phyloP scores from a whole-genome alignment of 1,284 basidiomycete genomes.

The Pisolithus thermaeus region DNA sequence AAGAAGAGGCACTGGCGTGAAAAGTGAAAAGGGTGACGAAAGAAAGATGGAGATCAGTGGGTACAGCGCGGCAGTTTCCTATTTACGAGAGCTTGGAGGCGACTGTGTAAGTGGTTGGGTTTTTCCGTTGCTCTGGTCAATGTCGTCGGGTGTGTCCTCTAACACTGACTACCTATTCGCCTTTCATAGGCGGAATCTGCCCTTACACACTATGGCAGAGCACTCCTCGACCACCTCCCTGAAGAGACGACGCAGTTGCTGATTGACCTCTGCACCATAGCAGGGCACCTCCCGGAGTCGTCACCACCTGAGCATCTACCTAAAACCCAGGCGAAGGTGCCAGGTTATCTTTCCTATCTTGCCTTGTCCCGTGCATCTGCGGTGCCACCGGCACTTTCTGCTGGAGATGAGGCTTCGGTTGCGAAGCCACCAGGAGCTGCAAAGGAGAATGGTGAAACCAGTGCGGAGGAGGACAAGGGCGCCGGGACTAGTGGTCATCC shows the following conservation, averaged over 20 bases:
- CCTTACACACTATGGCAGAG: conserved; percentile 78
- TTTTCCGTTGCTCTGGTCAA: not conserved
- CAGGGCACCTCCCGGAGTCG: conserved; percentile 43
- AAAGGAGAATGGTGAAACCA: conserved; percentile 12
- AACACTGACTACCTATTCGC: not conserved
- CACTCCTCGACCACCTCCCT: conserved; percentile 77
- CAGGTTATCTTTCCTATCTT: conserved; percentile 75
- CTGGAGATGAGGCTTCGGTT: conserved; percentile 30
- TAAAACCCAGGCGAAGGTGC: conserved; percentile 30
- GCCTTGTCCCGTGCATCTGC: conserved; percentile 56
- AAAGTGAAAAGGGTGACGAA: conserved; percentile 15
- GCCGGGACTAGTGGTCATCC: conserved; percentile 11
- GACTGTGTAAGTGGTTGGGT: conserved; percentile 55
- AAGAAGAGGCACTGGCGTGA: not conserved
- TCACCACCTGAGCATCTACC: conserved; percentile 25
- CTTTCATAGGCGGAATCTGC: conserved; percentile 70
- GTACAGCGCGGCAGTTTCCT: conserved; percentile 76
- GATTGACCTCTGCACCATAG: conserved; percentile 86
- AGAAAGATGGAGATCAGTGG: conserved; percentile 19
- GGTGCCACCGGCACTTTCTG: conserved; percentile 35
- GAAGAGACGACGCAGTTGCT: conserved; percentile 87
- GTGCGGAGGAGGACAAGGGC: conserved; percentile 15
- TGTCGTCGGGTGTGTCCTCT: too few species aligned
- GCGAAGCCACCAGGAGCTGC: conserved; percentile 18
- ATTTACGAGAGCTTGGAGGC: conserved; percentile 73